Base-by-base conservation (phyloP, 148 eudicot species). In the Chenopodium suecicum region DNA sequence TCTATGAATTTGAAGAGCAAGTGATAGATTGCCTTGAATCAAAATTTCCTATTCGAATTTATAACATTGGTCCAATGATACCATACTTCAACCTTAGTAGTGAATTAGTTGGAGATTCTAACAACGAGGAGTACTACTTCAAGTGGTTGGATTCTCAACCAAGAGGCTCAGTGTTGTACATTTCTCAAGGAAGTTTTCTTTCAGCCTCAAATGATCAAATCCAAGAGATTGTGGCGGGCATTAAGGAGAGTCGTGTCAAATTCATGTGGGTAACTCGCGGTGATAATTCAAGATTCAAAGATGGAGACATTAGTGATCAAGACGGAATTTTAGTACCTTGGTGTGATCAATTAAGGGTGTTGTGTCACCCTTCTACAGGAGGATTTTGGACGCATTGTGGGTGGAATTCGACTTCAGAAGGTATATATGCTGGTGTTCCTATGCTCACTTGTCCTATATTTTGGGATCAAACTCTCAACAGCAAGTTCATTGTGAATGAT, bases 361-460 rank as follows among this genome's bases (percentile, higher is more conserved):
- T 90, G 63, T 82, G 87, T 29, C 93, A 92, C 74, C 84, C 84
- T 52, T 78, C 90, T 3, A 70, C 87, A 1, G 91, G 93, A 0
- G 92, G 89, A n/a, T 92, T 92, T 76, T 91, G 87, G 93, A 82
- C 93, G 4, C 95, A 88, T 37, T 89, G 90, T 54, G 93, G 92
- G 2, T 92, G 92, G 96, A 92, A 56, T 56, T 56, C 62, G 16
- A 56, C 62, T 56, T 14, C 62, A 19, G 62, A 56, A 56, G 17
- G 62, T 13, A 17, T 56, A 12, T 56, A 56, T 56, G 16, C 62
- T 17, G 62, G 22, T 16, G 62, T 89, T 64, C 95, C 90, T 0
- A 83, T 89, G 86, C 86, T 88, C 2, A 86, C 91, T 4, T 87
- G 78, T 58, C 92, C 94, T 1, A 82, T 89, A 77, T 70, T 86